These are phyloP conservation scores for Venturia effusa DNA, from an alignment of 2,329 filamentous ascomycete species.

Conservation along the genomic window DNA sequence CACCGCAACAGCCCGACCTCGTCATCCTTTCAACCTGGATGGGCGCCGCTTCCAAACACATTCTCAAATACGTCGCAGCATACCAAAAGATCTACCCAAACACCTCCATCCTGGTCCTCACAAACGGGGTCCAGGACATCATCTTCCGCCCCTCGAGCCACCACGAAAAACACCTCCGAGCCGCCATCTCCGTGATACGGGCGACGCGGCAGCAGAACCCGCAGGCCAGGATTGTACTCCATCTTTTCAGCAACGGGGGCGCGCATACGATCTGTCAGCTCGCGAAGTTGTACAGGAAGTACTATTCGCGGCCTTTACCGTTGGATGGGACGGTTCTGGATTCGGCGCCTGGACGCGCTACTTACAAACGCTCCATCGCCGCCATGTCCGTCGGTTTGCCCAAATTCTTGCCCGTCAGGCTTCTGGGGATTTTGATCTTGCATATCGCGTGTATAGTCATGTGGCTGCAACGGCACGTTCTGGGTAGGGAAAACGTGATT, in stretches of 20 bases:
- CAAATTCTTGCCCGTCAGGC: constrained; percentile 11
- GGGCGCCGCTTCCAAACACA: constrained; percentile 20
- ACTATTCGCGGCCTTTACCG: not conserved
- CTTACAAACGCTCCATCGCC: constrained; percentile 11
- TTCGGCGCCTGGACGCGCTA: constrained; percentile 18
- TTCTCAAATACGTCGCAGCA: constrained; percentile 21
- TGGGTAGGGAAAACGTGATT: constrained; percentile 6
- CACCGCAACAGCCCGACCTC: constrained; percentile 10
- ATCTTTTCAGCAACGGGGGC: constrained; percentile 26
- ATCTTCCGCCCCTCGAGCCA: constrained; percentile 13
- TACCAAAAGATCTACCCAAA: constrained; percentile 19
- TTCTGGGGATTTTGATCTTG: constrained; percentile 12
- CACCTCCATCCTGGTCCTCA: constrained; percentile 20
- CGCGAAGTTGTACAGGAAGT: constrained; percentile 11
- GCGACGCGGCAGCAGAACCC: constrained; percentile 2
- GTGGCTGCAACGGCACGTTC: not conserved
- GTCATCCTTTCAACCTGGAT: constrained; percentile 21
- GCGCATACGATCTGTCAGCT: constrained; percentile 18
- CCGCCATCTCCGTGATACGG: constrained; percentile 16
- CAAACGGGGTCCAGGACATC: constrained; percentile 17
- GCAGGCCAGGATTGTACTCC: constrained; percentile 17
- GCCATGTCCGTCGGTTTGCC: constrained; percentile 16
- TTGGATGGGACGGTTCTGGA: constrained; percentile 19
- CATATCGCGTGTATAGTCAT: constrained; percentile 4
- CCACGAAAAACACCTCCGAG: constrained; percentile 12